These are phyloP conservation scores for Aspergillus versicolor DNA, from an alignment of 2,329 filamentous ascomycete genomes.

Conservation along the genomic window DNA sequence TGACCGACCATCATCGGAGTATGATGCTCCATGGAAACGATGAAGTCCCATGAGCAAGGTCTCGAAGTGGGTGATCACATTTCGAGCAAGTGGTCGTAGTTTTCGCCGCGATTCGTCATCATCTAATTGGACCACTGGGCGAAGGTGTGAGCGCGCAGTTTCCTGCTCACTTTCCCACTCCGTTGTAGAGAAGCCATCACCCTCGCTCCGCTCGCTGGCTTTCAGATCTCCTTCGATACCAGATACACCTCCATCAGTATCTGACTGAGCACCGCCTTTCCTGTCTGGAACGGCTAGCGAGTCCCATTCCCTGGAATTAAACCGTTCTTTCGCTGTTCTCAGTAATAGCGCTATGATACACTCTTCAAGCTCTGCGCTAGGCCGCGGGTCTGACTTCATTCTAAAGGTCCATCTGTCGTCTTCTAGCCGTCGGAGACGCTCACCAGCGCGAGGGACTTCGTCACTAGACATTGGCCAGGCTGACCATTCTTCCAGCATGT, in stretches of 20 bases:
- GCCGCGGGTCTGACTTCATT: constrained; percentile 43
- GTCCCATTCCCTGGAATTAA: constrained; percentile 45
- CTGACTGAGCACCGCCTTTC: neutral
- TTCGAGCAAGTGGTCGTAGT: constrained; percentile 67
- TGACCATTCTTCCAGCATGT: constrained; percentile 65
- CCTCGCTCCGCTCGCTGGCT: neutral
- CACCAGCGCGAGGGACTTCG: constrained; percentile 59
- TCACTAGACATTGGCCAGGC: constrained; percentile 74
- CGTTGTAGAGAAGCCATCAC: constrained; percentile 16
- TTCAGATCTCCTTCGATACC: neutral
- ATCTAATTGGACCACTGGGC: constrained; percentile 63
- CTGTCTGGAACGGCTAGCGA: neutral
- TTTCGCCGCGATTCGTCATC: constrained; percentile 67
- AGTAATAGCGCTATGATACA: constrained; percentile 66
- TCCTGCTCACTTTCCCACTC: constrained; percentile 22
- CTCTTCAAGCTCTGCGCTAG: constrained; percentile 67
- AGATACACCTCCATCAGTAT: neutral
- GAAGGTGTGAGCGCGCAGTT: constrained; percentile 13
- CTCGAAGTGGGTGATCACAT: constrained; percentile 70
- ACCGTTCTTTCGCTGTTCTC: constrained; percentile 66
- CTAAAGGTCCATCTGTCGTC: constrained; percentile 55
- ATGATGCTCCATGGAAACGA: constrained; percentile 38
- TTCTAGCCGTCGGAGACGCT: constrained; percentile 50
- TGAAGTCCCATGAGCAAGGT: constrained; percentile 69
- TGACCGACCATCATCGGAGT: neutral